Base-by-base conservation (phyloP, 495 filamentous ascomycete species). In the Rostrohypoxylon terebratum region DNA sequence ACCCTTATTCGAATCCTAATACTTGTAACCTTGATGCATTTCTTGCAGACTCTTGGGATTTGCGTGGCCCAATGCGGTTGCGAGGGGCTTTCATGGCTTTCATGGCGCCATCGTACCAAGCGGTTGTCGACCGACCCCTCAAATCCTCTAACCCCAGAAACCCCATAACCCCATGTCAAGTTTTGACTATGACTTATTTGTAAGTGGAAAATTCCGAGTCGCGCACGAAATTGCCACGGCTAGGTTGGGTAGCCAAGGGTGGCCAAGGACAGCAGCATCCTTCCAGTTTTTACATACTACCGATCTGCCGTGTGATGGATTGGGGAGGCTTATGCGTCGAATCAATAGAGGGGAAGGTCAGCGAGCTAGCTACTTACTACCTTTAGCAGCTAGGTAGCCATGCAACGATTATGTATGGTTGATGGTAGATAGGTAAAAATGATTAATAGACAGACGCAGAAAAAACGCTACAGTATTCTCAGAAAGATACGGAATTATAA, bases 301-400 rank as follows among this genome's bases (percentile, higher is more conserved):
- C 66, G 72, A 74, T 74, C 67, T 74, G 72, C 67, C 72, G 72
- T 74, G 67, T 68, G 67, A 74, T 68, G 67, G 23, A 60, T 48
- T 53, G 25, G 48, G 58, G 63, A 25, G 21, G 67, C 62, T 70
- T 58, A 69, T 73, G 71, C 65, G 61, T 66, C 23, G 57, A 69
- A 59, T 65, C 71, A 73, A 73, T 69, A 33, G 55, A 33, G 66
- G 67, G 65, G 53, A 53, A 58, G 69, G 64, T 60, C 59, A 68
- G 25, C 59, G 45, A 63, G 44, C 63, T 33, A 67, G 59, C 28
- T 28, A 28, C 28, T 28, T 4, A 28, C 3, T 28, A 28, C 28
- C 28, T 28, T 50, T 33, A 66, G 59, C 14, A 66, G 50, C 1
- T 44, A 44, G 13, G 13, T 45, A 45, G 42, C 47, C 21, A 62